A percentile compares a stretch with the other conserved stretches of the same genome.
These are phyloP conservation scores for Aspergillus arachidicola DNA, from an alignment of 2,329 filamentous ascomycete genomes.

Conservation along the genomic window DNA sequence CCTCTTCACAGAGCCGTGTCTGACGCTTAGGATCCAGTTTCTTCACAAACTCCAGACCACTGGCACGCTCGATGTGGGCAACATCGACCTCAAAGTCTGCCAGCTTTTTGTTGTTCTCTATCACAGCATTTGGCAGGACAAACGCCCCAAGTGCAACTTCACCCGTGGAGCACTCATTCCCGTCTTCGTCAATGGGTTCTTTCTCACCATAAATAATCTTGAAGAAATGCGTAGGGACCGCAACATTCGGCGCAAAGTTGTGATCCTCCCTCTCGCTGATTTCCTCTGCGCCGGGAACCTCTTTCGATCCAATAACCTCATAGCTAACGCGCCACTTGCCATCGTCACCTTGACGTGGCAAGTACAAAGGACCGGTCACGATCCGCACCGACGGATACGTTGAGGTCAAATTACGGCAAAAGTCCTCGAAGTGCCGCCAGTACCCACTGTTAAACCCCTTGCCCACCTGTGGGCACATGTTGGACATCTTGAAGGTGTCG, in stretches of 20 bases:
- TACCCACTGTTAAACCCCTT: constrained; percentile 99
- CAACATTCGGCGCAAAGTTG: constrained; percentile 75
- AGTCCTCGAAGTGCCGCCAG: constrained; percentile 98
- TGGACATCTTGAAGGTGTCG: constrained; percentile 87
- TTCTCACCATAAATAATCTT: constrained; percentile 98
- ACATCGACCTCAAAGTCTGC: constrained; percentile 92
- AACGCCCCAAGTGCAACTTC: constrained; percentile 91
- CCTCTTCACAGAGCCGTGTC: constrained; percentile 81
- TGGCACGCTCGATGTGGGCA: constrained; percentile 88
- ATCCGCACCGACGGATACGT: constrained; percentile 85
- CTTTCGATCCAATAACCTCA: constrained; percentile 78
- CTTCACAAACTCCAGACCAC: constrained; percentile 84
- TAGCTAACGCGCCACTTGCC: constrained; percentile 95
- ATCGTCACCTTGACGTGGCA: constrained; percentile 83
- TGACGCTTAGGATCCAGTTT: constrained; percentile 74
- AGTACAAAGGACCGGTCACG: constrained; percentile 90
- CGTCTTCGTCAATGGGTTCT: constrained; percentile 50
- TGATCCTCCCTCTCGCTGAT: constrained; percentile 36
- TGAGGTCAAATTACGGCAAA: constrained; percentile 80
- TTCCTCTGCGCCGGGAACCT: not conserved
- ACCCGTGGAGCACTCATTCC: constrained; percentile 48
- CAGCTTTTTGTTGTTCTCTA: constrained; percentile 84
- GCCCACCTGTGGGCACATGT: constrained; percentile 98
- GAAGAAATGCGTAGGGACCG: constrained; percentile 98
- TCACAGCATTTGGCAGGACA: constrained; percentile 87